A percentile compares a stretch with the other conserved stretches of the same genome.
Evolutionary conservation across 2,329 filamentous ascomycete genomes (phyloP).

Genomic region (Exophiala alcalophila): DNA sequence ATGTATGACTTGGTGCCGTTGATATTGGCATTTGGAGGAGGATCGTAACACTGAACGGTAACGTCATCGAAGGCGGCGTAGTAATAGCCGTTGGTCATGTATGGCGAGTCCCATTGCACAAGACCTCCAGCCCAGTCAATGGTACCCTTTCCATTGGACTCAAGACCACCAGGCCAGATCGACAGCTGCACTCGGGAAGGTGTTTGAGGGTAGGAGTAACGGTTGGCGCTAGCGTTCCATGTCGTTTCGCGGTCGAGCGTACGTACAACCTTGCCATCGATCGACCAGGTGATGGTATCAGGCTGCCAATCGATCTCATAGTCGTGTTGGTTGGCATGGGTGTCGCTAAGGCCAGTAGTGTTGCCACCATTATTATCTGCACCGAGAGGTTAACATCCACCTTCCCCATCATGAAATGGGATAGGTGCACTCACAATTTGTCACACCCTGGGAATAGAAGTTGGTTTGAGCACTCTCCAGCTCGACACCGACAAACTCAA

Average conservation of each 20-base stretch:
- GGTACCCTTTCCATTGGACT: constrained; percentile 76
- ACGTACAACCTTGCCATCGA: constrained; percentile 77
- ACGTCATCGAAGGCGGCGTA: constrained; percentile 77
- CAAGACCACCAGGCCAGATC: constrained; percentile 87
- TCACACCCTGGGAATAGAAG: constrained; percentile 93
- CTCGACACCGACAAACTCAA: constrained; percentile 85
- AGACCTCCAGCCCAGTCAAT: constrained; percentile 86
- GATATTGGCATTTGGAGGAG: constrained; percentile 66
- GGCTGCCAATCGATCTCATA: constrained; percentile 94
- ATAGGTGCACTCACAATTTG: constrained; percentile 66
- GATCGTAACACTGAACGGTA: constrained; percentile 80
- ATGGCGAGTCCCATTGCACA: constrained; percentile 79
- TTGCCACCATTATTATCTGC: constrained; percentile 74
- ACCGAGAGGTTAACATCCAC: constrained; percentile 11
- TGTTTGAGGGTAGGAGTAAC: constrained; percentile 86
- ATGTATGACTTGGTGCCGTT: constrained; percentile 66
- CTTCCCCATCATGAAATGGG: not conserved
- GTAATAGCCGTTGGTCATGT: constrained; percentile 88
- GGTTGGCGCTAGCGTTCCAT: constrained; percentile 78
- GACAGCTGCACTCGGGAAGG: constrained; percentile 89
- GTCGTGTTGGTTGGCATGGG: constrained; percentile 74
- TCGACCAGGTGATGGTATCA: constrained; percentile 78
- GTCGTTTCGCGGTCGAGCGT: constrained; percentile 73
- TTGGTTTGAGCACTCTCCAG: constrained; percentile 81
- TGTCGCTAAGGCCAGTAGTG: constrained; percentile 61